Base-by-base conservation (phyloP, 495 filamentous ascomycete genomes). In the Penicillium verhagenii region DNA sequence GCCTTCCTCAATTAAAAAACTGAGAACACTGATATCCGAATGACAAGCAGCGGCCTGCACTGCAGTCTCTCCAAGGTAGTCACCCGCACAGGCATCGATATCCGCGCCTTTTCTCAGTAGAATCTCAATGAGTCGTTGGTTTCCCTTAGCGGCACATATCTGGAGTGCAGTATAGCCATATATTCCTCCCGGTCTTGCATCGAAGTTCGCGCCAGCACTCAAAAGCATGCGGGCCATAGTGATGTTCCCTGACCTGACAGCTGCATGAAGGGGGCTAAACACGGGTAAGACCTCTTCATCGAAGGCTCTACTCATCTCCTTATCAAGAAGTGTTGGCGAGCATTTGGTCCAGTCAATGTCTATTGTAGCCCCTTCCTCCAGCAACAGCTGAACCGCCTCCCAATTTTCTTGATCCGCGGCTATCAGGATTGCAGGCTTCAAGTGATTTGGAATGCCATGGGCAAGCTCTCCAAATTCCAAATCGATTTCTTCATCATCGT, bases 111-210 rank as follows among this genome's bases (percentile, higher is more conserved):
- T 42, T 42, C 13, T 20, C 38, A 42, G 18, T 6, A 42, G 38
- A 14, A 42, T 14, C 16, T 42, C 38, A 42, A 42, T 20, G 18
- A 42, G 11, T 42, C 38, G 11, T 42, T 42, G 13, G n/a, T 20
- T 42, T 5, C 6, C 18, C 6, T 5, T 20, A 6, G 18, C 16
- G 6, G 18, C 38, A 42, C 13, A 14, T 42, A 42, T 42, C 16
- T 42, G 38, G 18, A 42, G n/a, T 6, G 38, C 38, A 6, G 38
- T 42, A 20, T 42, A 20, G 18, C 38, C 38, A 6, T 42, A 20
- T n/a, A n/a, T 42, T 42, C 38, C 38, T 42, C 18, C 16, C 38
- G 38, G 38, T 42, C 38, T 42, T n/a, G 38, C 38, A 42, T 42
- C 38, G 16, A 42, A 7, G 18, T 42, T 14, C 11, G 38, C 38